Base-by-base conservation (phyloP, 495 filamentous ascomycete genomes). In the Copromyces sp. region DNA sequence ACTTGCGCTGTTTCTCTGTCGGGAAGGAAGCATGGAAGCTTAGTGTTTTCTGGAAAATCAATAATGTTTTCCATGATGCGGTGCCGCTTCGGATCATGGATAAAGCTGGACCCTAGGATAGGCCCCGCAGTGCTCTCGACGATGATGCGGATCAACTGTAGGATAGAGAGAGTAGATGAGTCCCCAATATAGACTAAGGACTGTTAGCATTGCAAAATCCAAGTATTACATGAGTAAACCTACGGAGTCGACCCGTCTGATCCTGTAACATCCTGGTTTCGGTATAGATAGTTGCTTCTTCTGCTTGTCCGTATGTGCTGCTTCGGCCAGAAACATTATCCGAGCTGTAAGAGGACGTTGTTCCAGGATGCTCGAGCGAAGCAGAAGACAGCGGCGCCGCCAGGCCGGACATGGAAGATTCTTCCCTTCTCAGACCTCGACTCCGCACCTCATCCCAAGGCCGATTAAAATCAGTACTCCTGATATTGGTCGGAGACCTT, bases 71-170 rank as follows among this genome's bases (percentile, higher is more conserved):
- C 91, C 70, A 90, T 80, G 80, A 94, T 90, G 35, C 87, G 88
- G 77, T 93, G 90, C 61, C 90, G 84, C 69, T 86, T 87, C 17
- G 89, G 91, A 74, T 93, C 91, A 68, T 87, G 82, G 9, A 91
- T 93, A 71, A 94, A 93, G 6, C 86, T 83, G 9, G 89, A 91
- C 3, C 76, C 79, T 69, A 78, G 74, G 4, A 78, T 78, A 4
- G 86, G 77, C 6, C 91, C 90, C 32, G 88, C 87, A 16, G 88
- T 87, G 65, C 85, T 89, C 44, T 88, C 88, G 14, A 94, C 90
- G 72, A 93, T 90, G 75, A 91, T 89, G 40, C 91, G 89, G 47
- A 93, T 87, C 72, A 91, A 84, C 74, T 92, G 90, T 59, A 94
- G 77, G 75, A 91, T 92, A 2, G 91, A 91, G 68, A 93, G 81